Evolutionary conservation across 306 rosid genomes (phyloP).

Genomic region (Hippophae gyantsensis): DNA sequence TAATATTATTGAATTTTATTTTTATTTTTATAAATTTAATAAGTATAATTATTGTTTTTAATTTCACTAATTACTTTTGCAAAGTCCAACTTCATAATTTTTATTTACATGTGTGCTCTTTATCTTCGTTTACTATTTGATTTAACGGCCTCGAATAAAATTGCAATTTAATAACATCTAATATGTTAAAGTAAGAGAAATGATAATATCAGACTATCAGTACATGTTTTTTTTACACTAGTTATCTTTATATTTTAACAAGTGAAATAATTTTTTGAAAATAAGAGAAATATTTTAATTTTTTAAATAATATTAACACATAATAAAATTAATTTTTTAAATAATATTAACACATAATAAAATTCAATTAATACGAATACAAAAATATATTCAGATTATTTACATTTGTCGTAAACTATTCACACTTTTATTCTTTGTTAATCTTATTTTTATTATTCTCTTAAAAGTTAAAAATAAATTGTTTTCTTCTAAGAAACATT

Average conservation of each 20-base stretch:
- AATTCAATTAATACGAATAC: neutral
- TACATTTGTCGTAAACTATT: too few relatives aligned
- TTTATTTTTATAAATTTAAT: too few relatives aligned
- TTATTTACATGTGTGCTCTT: slow-evolving; percentile 18
- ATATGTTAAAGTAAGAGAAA: neutral
- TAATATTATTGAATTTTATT: too few relatives aligned
- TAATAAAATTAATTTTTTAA: too few relatives aligned
- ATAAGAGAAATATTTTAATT: too few relatives aligned
- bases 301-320: too few relatives aligned
- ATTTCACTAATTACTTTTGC: neutral
- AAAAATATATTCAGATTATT: neutral
- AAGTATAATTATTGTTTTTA: neutral
- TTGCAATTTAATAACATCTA: slow-evolving; percentile 1
- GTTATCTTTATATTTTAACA: too few relatives aligned
- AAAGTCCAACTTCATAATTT: slow-evolving; percentile 23
- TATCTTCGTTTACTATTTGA: slow-evolving; percentile 10
- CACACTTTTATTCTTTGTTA: neutral
- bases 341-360: too few relatives aligned
- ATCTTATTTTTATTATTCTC: neutral
- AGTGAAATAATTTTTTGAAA: too few relatives aligned
- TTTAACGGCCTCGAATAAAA: slow-evolving; percentile 17
- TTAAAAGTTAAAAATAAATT: neutral
- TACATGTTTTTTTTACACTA: too few relatives aligned
- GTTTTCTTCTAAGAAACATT: slow-evolving; percentile 4
- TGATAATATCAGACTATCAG: too few relatives aligned